Base-by-base conservation (phyloP, 257 asterid genomes). In the Capsicum baccatum region DNA sequence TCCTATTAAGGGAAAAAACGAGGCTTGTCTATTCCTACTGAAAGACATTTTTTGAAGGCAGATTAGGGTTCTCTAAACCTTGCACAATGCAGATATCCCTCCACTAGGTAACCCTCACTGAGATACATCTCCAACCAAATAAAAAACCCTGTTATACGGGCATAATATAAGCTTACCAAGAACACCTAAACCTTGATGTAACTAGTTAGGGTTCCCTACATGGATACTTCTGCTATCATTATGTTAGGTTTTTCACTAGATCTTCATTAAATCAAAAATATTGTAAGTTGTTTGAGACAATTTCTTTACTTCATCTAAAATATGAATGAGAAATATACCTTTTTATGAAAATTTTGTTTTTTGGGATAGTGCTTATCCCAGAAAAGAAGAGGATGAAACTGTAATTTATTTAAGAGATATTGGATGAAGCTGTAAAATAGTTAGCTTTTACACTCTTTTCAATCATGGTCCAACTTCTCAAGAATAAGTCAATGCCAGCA, bases 391-490 rank as follows among this genome's bases (percentile, higher is more conserved):
- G 0, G 48, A 52, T 21, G 63, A 76, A 50, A 12, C 56, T 21
- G 19, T 50, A 74, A 21, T 67, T 37, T 17, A 3, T 66, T 67
- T 35, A 12, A 33, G 73, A 66, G 80, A 73, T 52, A 12, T 33
- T 48, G 42, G 42, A 73, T 73, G 60, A 48, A 50, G 81, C 16
- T 21, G 60, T 50, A 74, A 12, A 76, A 50, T 50, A 52, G 6
- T 37, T 76, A 26, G 48, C 63, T 21, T 76, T 76, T 13, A 76
- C 48, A 76, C 62, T 26, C 81, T 19, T 52, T 54, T 47, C 63
- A 4, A 76, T 52, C 47, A 54, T 50, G 44, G 81, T 76, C 47
- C 81, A 74, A 76, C 63, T 52, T 76, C 81, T 50, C 81, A 76
- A 76, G 81, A 76, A 76, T 52, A 57, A 76, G 26, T 8, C 81